Base-by-base conservation (phyloP, 371 early-diverging fungal species). In the Syncephalastrum sp. region DNA sequence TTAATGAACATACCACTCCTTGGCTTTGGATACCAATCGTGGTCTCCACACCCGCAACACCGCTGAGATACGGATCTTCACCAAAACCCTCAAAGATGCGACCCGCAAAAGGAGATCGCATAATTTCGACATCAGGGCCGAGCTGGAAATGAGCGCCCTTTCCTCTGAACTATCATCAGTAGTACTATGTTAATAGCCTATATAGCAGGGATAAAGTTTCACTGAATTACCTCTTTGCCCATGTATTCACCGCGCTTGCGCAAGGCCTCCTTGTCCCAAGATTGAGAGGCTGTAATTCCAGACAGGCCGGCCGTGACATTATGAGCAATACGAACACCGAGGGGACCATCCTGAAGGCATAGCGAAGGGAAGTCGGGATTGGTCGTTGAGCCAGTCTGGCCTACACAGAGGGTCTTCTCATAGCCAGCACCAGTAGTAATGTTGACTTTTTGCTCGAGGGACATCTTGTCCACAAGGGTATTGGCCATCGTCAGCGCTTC, bases 71-170 rank as follows among this genome's bases (percentile, higher is more conserved):
- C 3, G 87, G 86, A 58, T 86, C 87, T 54, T 77, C 87, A 47
- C 85, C 84, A 25, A 72, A 74, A 25, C 69, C 68, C 68, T 85
- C 87, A 79, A 82, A 86, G 50, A 71, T 77, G 56, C 85, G 65
- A 21, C 87, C 87, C 47, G 46, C 38, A n/a, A 27, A 55, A 53
- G 33, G 49, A 4, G 23, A 17, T 13, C 54, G 54, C 42, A 54
- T 27, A 7, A 60, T 47, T 16, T 60, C 49, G 12, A 44, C 43
- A 7, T 23, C 17, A 24, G 83, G 84, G 3, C 78, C 82, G 7
- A 86, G 53, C 48, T 63, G 66, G 15, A 74, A 58, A 54, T 86
- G 63, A 29, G 77, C 60, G 52, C 86, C 87, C 38, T 74, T 75
- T 2, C 57, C 67, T 6, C 69, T 49, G 49, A 80, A 82, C 59